Evolutionary conservation across 2,329 filamentous ascomycete genomes (phyloP).

Genomic region (Fusarium camptoceras): DNA sequence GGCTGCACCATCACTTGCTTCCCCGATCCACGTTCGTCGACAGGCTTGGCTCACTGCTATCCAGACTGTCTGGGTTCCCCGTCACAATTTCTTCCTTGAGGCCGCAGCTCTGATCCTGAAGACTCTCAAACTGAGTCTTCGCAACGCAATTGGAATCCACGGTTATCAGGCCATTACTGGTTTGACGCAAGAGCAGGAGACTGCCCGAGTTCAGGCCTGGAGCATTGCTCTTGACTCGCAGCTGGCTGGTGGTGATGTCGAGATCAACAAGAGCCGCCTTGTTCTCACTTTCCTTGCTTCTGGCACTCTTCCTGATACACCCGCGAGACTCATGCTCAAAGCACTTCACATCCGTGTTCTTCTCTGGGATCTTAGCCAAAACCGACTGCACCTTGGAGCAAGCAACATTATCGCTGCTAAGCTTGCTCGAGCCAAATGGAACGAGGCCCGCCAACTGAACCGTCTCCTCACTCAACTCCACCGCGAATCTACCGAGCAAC

Average conservation of each 20-base stretch:
- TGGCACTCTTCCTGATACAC: conserved; percentile 85
- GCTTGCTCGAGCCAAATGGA: conserved; percentile 83
- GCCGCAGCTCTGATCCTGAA: conserved; percentile 83
- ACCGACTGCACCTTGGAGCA: conserved; percentile 71
- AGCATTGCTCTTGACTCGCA: conserved; percentile 93
- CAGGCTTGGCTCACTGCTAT: conserved; percentile 94
- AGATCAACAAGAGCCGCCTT: conserved; percentile 88
- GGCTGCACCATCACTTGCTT: conserved; percentile 77
- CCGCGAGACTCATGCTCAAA: conserved; percentile 87
- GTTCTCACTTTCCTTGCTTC: conserved; percentile 89
- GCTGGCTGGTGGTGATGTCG: conserved; percentile 87
- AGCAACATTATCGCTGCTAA: conserved; percentile 78
- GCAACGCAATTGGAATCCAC: conserved; percentile 80
- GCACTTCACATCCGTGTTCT: conserved; percentile 91
- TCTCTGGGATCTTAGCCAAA: conserved; percentile 79
- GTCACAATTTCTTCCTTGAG: conserved; percentile 87
- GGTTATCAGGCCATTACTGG: conserved; percentile 84
- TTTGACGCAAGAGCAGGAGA: conserved; percentile 85
- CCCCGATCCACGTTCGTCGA: conserved; percentile 84
- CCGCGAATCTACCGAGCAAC: conserved; percentile 57
- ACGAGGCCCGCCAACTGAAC: conserved; percentile 77
- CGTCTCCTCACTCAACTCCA: conserved; percentile 58
- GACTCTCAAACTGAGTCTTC: conserved; percentile 82
- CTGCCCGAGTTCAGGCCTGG: conserved; percentile 90
- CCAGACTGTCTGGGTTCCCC: conserved; percentile 91